Percentiles rank a stretch among this genome's conserved stretches.
These are phyloP conservation scores for Prunus mongolica DNA, from an alignment of 306 rosid species.

Conservation along the genomic window DNA sequence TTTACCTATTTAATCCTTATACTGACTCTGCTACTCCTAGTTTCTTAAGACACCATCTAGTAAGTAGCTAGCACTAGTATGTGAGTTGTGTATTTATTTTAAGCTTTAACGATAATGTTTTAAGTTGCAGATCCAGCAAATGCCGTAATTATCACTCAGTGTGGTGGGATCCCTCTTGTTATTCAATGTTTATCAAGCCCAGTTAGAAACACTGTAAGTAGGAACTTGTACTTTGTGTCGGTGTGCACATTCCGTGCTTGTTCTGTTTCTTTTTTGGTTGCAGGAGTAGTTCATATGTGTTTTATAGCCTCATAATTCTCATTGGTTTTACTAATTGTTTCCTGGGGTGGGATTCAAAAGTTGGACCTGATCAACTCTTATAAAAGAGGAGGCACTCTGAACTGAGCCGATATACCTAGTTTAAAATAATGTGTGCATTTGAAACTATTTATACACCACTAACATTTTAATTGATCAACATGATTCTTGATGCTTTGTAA, in stretches of 20 bases:
- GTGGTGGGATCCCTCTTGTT: conserved; percentile 67
- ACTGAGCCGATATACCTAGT: neutral
- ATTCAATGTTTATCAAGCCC: conserved; percentile 89
- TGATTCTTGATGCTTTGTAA: neutral
- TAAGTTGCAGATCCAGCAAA: conserved; percentile 50
- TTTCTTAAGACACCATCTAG: neutral
- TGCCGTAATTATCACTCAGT: conserved; percentile 47
- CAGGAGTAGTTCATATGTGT: neutral
- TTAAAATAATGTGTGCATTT: neutral
- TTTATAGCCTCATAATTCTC: neutral
- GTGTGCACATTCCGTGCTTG: neutral
- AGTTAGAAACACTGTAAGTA: conserved; percentile 79
- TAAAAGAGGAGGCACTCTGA: neutral
- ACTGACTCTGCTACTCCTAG: neutral
- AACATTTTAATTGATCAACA: neutral
- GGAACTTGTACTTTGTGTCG: conserved; percentile 10
- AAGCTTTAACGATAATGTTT: neutral
- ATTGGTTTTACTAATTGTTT: too few relatives aligned
- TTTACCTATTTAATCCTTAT: conserved; percentile 6
- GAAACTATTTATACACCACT: neutral
- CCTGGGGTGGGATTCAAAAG: neutral
- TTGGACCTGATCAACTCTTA: neutral
- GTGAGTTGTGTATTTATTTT: conserved; percentile 1
- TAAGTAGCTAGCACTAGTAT: too few relatives aligned
- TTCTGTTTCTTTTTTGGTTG: conserved; percentile 2